Evolutionary conservation across 345 rosid species (phyloP), one percentile per base, ranked within the genome.

Genomic region (Eutrema heterophyllum): DNA sequence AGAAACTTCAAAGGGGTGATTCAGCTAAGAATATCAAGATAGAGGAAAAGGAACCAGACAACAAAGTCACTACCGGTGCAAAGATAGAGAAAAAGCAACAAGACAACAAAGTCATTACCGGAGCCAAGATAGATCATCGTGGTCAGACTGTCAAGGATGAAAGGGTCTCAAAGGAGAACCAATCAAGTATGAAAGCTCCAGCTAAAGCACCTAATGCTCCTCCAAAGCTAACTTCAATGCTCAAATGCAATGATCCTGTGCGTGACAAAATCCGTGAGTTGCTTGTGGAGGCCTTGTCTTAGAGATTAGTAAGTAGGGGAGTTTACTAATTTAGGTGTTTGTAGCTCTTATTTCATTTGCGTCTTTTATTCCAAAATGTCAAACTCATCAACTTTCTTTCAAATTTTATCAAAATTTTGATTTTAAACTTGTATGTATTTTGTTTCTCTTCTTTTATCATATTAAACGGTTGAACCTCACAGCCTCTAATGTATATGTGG

Each of bases 191-290:
- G n/a, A 82, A 83, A 78, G 83, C 78, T 68, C 80, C 83, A 53
- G 81, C 82, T 3, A 84, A 70, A 33, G 80, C 79, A 67, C 44
- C 71, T 18, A 73, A 58, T 68, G 78, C 83, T 77, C 87, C 96
- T 24, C 96, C 91, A 9, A 95, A 83, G 72, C 79, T 92, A 79
- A 81, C 87, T 1, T 45, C 86, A 30, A 12, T 92, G 83, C 68
- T 87, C 32, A 96, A 81, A 79, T 90, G 96, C 69, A 84, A 92
- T 69, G 98, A 96, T 81, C 81, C 85, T 44, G 27, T 85, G 54
- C 96, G 98, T 18, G 98, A 95, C 83, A 96, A 90, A 80, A 58
- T 89, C 70, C 86, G 97, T 21, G 97, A 90, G 80, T 65, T 88
- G 70, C 92, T 92, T 54, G 84, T 48, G 0, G 97, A 92, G 48